These are phyloP conservation scores for Tylopilus sp. DNA, from an alignment of 1,284 basidiomycete genomes.

Conservation along the genomic window DNA sequence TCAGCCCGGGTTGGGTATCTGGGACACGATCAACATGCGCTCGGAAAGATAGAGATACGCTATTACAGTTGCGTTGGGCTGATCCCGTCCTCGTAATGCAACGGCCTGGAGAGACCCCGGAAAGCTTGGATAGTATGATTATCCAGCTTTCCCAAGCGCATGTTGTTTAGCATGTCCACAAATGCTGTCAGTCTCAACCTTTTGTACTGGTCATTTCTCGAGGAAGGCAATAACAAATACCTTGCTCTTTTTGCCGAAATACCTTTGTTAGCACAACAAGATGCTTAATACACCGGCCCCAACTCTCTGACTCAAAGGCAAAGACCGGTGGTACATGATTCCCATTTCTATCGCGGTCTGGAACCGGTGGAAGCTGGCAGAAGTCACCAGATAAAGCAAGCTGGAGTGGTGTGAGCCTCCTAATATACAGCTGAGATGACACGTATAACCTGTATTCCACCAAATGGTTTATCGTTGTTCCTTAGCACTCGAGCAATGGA, in stretches of 20 bases:
- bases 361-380: slow-evolving; percentile 93
- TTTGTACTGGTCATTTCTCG: slow-evolving; percentile 1
- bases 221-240: slow-evolving; percentile 34
- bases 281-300: slow-evolving; percentile 73
- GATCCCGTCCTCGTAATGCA: slow-evolving; percentile 69
- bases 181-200: slow-evolving; percentile 52
- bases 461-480: slow-evolving; percentile 72
- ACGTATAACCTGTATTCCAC: slow-evolving; percentile 82
- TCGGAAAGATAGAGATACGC: not conserved
- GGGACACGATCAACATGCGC: slow-evolving; percentile 7
- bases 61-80: slow-evolving; percentile 78
- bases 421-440: not conserved
- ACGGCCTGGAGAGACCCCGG: slow-evolving; percentile 52
- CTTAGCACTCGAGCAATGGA: slow-evolving; percentile 60
- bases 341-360: slow-evolving; percentile 36
- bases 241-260: slow-evolving; percentile 73
- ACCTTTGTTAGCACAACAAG: slow-evolving; percentile 89
- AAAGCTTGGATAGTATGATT: slow-evolving; percentile 52
- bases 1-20: slow-evolving; percentile 33
- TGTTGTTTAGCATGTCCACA: slow-evolving; percentile 86
- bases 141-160: slow-evolving; percentile 73
- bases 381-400: slow-evolving; percentile 94
- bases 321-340: slow-evolving; percentile 48
- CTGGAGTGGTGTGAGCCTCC: slow-evolving; percentile 29
- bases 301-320: slow-evolving; percentile 86